phyloP scores from a whole-genome alignment of 257 asterid species.

The Przewalskia tangutica region DNA sequence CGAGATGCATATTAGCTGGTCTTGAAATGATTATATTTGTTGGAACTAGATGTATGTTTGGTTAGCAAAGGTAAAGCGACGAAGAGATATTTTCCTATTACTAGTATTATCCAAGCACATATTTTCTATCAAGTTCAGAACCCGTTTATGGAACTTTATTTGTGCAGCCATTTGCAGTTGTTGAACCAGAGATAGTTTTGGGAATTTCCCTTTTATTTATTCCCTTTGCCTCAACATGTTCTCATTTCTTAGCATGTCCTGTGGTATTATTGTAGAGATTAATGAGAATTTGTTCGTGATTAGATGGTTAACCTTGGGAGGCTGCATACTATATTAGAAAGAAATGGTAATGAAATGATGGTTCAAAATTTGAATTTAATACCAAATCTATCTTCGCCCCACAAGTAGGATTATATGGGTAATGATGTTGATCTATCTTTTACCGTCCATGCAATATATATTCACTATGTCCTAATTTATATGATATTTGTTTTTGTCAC shows the following conservation, averaged over 20 bases:
- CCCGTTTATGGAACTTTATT: not conserved
- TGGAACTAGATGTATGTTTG: not conserved
- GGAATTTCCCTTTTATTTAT: not conserved
- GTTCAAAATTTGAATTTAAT: not conserved
- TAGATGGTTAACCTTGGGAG: not conserved
- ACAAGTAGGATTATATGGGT: no score
- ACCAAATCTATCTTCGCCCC: no score
- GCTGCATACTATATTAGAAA: not conserved
- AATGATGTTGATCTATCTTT: no score
- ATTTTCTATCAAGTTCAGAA: not conserved
- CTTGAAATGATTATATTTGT: not conserved
- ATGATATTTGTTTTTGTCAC: no score
- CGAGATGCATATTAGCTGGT: constrained; percentile 32
- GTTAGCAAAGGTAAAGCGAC: not conserved
- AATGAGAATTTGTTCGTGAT: not conserved
- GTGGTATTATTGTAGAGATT: not conserved
- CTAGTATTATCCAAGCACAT: not conserved
- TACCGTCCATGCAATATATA: not conserved
- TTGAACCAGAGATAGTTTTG: not conserved
- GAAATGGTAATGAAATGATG: not conserved
- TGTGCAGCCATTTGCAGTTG: constrained; percentile 2
- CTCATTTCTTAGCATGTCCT: no score
- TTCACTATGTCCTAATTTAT: no score
- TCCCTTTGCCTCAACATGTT: not conserved
- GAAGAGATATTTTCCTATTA: not conserved